Evolutionary conservation across 305 asterid genomes (phyloP).

Genomic region (Fraxinus ornus): DNA sequence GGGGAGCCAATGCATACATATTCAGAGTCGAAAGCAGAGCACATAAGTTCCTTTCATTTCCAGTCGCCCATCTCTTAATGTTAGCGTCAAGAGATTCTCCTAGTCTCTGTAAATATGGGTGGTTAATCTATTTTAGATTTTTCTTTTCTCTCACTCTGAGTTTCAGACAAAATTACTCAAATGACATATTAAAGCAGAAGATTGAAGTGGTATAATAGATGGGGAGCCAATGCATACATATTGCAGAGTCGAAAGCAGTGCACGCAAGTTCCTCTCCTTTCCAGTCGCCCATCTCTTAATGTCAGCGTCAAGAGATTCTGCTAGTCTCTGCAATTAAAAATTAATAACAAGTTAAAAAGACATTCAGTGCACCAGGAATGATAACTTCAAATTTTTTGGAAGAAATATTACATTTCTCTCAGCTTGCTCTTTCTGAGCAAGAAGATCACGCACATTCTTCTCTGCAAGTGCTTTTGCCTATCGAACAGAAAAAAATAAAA

Average conservation of each 20-base stretch:
- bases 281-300: conserved; percentile 94
- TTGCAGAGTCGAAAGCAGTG: conserved; percentile 95
- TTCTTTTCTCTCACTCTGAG: too few relatives aligned
- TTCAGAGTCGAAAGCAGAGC: too few relatives aligned
- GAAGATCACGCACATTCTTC: conserved; percentile 86
- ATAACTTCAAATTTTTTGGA: conserved; percentile 4
- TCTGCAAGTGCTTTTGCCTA: conserved; percentile 98
- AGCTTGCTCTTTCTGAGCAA: conserved; percentile 93
- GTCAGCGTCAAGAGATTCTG: conserved; percentile 86
- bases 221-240: conserved; percentile 53
- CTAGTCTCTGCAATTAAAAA: conserved; percentile 64
- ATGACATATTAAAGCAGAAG: too few relatives aligned
- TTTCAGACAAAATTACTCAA: too few relatives aligned
- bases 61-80: too few relatives aligned
- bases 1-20: neutral
- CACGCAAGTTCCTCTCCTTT: conserved; percentile 92
- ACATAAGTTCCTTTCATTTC: too few relatives aligned
- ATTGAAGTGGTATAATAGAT: too few relatives aligned
- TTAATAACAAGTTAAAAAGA: neutral
- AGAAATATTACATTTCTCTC: conserved; percentile 73
- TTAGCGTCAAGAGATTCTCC: too few relatives aligned
- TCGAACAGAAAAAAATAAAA: conserved; percentile 9
- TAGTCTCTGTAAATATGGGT: too few relatives aligned
- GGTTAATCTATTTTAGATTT: too few relatives aligned
- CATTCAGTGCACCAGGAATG: neutral